Evolutionary conservation across 1,284 basidiomycete genomes (phyloP), one percentile per base, ranked within the genome.

Genomic region (Pyrrhoderma noxium): DNA sequence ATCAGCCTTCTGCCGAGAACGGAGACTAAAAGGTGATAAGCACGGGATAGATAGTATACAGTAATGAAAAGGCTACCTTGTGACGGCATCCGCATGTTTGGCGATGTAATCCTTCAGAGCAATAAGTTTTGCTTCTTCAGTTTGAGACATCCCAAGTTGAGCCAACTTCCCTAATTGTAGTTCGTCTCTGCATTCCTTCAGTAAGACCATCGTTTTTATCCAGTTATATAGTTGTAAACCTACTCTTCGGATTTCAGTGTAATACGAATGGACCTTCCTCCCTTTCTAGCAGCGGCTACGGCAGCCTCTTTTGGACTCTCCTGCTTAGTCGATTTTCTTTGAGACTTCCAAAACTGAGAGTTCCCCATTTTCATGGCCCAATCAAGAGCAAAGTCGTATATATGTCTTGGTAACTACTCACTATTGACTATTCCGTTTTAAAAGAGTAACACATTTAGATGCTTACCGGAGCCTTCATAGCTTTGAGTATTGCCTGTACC

Each of bases 81-180:
- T 70, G 1, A 72, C 70, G 1, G 84, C 80, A 55, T 83, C 80
- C 1, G 91, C 87, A 8, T 93, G 76, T 62, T 91, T 92, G 50
- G 85, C 67, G 45, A 96, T 87, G 63, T 95, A 92, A 57, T 94
- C 91, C 22, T 87, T 76, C 79, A 99, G 80, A 0, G 89, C 83
- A 21, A 83, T 70, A 21, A 96, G 70, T 64, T 95, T 95, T 43
- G 72, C 70, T 64, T 94, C 91, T 61, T 95, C 91, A 16, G 73
- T 72, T 0, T 75, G 59, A 1, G 79, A 82, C 85, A 96, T 87
- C 0, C 93, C 93, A 14, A 93, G 67, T 56, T 89, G 82, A 49
- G 89, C 80, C 44, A 95, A 63, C 61, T 84, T 89, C 37, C 68
- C 70, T 13, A 93, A 65, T 52, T 93, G 80, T 0, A 66, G 65